Conservation (phyloP, 1,139 yeast species). For the Candida buenavistaensis region DNA sequence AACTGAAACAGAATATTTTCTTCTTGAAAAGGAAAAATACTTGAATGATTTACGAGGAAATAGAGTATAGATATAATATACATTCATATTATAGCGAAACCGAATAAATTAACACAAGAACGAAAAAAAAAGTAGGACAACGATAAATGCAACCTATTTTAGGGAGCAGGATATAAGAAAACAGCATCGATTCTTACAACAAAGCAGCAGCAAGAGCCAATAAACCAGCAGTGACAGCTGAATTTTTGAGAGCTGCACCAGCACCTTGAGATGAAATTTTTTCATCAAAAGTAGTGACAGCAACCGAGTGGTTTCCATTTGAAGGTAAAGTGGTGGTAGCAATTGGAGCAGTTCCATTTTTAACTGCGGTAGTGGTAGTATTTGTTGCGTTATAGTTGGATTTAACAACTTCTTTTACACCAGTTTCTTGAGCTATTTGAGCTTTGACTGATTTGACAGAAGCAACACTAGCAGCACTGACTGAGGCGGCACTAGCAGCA, state of each 20-base stretch:
- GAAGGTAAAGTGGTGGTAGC: no score
- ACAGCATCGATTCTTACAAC: no score
- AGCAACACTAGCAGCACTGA: background rate
- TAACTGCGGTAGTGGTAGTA: constrained; percentile 12
- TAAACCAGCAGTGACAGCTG: constrained; percentile 46
- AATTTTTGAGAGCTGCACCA: constrained; percentile 28
- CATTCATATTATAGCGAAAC: constrained; percentile 4
- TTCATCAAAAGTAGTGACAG: no score
- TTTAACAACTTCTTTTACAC: constrained; percentile 46
- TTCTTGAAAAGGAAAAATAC: constrained; percentile 41
- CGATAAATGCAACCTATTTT: background rate
- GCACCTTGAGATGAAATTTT: constrained; percentile 20
- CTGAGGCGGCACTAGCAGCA: constrained; percentile 5
- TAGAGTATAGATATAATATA: constrained; percentile 18
- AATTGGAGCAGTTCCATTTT: background rate
- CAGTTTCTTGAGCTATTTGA: constrained; percentile 14
- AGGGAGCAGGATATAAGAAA: no score
- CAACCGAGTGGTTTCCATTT: no score
- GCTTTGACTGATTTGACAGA: constrained; percentile 4
- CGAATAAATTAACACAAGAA: constrained; percentile 6
- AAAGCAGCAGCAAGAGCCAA: constrained; percentile 50
- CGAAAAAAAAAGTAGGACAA: background rate
- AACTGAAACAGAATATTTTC: constrained; percentile 47
- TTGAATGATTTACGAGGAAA: constrained; percentile 46
- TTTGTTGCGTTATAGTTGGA: constrained; percentile 37